phyloP scores from a whole-genome alignment of 495 filamentous ascomycete genomes.

The Lichina pygmaea region DNA sequence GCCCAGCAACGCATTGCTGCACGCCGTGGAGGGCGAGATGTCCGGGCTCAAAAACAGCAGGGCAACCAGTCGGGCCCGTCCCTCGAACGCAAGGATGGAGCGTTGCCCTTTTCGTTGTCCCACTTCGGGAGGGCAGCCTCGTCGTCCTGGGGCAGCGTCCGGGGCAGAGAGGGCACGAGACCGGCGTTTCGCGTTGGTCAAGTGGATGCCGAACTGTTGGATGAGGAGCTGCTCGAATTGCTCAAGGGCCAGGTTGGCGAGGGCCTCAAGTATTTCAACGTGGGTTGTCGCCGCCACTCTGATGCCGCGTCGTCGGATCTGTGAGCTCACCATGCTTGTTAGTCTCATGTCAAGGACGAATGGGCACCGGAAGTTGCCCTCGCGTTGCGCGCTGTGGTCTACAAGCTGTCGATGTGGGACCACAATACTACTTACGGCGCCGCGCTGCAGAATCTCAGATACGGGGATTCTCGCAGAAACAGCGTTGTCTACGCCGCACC shows the following conservation, averaged over 20 bases:
- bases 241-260: slow-evolving; percentile 72
- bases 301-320: neutral
- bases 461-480: slow-evolving; percentile 53
- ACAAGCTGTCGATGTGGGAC: slow-evolving; percentile 92
- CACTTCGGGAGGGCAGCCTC: slow-evolving; percentile 27
- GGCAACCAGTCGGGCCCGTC: slow-evolving; percentile 29
- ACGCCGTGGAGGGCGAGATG: slow-evolving; percentile 46
- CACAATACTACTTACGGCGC: slow-evolving; percentile 88
- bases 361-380: slow-evolving; percentile 71
- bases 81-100: slow-evolving; percentile 17
- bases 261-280: slow-evolving; percentile 65
- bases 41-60: slow-evolving; percentile 25
- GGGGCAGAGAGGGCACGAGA: slow-evolving; percentile 46
- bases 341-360: slow-evolving; percentile 42
- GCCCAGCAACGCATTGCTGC: slow-evolving; percentile 63
- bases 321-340: neutral
- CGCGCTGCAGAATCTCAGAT: slow-evolving; percentile 67
- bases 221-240: slow-evolving; percentile 74
- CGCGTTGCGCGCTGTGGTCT: slow-evolving; percentile 49
- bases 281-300: slow-evolving; percentile 10
- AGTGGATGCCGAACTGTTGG: slow-evolving; percentile 83
- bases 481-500: slow-evolving; percentile 31
- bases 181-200: slow-evolving; percentile 88
- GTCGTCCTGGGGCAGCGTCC: slow-evolving; percentile 39
- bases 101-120: slow-evolving; percentile 37